A percentile compares a stretch with the other conserved stretches of the same genome.
Conservation (phyloP, 2,329 filamentous ascomycete species). For the Pleurostoma richardsiae region DNA sequence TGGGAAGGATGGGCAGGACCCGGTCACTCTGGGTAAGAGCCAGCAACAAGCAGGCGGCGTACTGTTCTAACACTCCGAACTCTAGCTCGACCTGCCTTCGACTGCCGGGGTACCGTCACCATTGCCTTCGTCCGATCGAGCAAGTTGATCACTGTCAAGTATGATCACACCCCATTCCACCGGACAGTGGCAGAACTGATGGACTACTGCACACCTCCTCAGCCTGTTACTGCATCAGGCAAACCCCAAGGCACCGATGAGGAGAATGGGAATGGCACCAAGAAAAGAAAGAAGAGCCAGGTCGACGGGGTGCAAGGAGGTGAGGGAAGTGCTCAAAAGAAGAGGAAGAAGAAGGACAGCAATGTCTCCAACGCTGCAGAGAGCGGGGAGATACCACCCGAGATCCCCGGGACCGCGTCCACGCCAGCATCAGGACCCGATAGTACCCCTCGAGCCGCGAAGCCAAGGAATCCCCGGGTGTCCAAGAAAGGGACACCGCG, state of each 20-base stretch:
- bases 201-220: conserved; percentile 40
- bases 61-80: not conserved
- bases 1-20: conserved; percentile 38
- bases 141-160: conserved; percentile 45
- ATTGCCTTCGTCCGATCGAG: conserved; percentile 44
- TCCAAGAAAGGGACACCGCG: conserved; percentile 2
- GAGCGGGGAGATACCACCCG: conserved; percentile 9
- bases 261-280: conserved; percentile 19
- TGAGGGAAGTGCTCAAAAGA: conserved; percentile 15
- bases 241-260: conserved; percentile 19
- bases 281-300: conserved; percentile 14
- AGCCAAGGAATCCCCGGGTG: conserved; percentile 12
- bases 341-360: conserved; percentile 19
- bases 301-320: conserved; percentile 8
- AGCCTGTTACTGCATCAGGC: conserved; percentile 19
- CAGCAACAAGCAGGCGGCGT: no score
- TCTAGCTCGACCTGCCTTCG: conserved; percentile 51
- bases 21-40: conserved; percentile 35
- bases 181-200: conserved; percentile 47
- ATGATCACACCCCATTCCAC: conserved; percentile 53
- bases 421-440: conserved; percentile 2
- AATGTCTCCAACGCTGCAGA: conserved; percentile 4
- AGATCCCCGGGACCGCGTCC: conserved; percentile 15
- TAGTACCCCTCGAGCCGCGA: not conserved
- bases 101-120: conserved; percentile 47